Conservation (phyloP, 1,284 basidiomycete species). For the Rhodotorula sp. region DNA sequence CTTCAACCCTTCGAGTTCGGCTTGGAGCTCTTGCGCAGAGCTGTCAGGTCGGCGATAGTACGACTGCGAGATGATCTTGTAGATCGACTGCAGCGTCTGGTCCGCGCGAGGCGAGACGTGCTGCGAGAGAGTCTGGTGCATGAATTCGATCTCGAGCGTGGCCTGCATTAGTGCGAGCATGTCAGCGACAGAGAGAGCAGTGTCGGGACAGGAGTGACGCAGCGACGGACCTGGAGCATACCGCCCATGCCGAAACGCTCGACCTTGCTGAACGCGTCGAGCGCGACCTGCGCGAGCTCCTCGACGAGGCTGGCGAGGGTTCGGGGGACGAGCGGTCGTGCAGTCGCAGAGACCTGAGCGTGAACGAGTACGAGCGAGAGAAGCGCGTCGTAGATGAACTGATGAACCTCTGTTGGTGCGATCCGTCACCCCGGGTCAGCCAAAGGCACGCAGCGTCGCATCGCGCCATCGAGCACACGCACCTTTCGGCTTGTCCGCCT, state of each 20-base stretch:
- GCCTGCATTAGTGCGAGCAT: slow-evolving; percentile 59
- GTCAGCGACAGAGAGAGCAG: too few species aligned
- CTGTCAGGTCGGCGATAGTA: slow-evolving; percentile 70
- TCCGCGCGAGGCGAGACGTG: slow-evolving; percentile 81
- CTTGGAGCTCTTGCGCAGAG: slow-evolving; percentile 45
- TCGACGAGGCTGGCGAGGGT: slow-evolving; percentile 80
- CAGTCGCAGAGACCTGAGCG: slow-evolving; percentile 78
- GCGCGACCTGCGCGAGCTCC: slow-evolving; percentile 74
- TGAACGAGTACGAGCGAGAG: slow-evolving; percentile 88
- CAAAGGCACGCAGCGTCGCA: not conserved
- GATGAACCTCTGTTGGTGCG: slow-evolving; percentile 70
- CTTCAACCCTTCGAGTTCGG: slow-evolving; percentile 84
- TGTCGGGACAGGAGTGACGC: slow-evolving; percentile 47
- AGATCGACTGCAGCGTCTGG: slow-evolving; percentile 80
- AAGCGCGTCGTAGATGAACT: slow-evolving; percentile 88
- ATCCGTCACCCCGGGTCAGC: not conserved
- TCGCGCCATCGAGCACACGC: not conserved
- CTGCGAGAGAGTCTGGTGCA: slow-evolving; percentile 88
- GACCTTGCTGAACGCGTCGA: slow-evolving; percentile 81
- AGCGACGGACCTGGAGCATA: slow-evolving; percentile 78
- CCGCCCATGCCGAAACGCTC: slow-evolving; percentile 94
- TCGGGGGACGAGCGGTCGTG: slow-evolving; percentile 75
- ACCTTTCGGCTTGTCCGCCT: slow-evolving; percentile 50
- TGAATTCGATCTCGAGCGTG: slow-evolving; percentile 97
- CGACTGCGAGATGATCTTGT: slow-evolving; percentile 89